Evolutionary conservation across 176 grass and related monocot genomes (phyloP).

Genomic region (Eremochloa ophiuroides): DNA sequence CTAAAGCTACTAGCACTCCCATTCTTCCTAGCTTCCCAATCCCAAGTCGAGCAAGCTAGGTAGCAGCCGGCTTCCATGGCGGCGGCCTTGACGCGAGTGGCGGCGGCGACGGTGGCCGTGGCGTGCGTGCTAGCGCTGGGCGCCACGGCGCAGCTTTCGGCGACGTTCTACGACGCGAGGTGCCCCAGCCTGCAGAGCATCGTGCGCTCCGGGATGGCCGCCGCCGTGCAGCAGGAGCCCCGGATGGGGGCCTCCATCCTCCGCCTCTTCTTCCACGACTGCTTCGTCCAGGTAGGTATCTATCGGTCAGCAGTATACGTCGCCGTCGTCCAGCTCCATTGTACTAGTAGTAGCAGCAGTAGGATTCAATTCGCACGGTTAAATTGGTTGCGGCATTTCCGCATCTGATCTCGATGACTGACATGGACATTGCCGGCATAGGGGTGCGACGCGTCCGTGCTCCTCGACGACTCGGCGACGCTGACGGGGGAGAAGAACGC

Average conservation of each 20-base stretch:
- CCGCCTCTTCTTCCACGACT: constrained; percentile 97
- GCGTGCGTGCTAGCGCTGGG: constrained; percentile 13
- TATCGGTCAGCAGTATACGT: too few species aligned
- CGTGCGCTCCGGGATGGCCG: constrained; percentile 53
- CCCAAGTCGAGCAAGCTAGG: too few species aligned
- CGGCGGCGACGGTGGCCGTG: background rate
- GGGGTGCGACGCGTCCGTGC: constrained; percentile 87
- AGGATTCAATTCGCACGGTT: background rate
- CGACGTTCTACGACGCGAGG: constrained; percentile 49
- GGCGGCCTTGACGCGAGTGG: background rate
- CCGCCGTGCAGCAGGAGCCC: constrained; percentile 39
- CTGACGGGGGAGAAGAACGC: constrained; percentile 83
- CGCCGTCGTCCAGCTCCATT: background rate
- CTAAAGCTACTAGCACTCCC: too few species aligned
- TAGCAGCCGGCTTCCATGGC: too few species aligned
- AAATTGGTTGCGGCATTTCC: background rate
- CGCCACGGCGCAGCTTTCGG: constrained; percentile 51
- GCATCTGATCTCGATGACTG: background rate
- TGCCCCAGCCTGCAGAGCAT: constrained; percentile 46
- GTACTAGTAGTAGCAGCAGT: background rate
- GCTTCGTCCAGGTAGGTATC: constrained; percentile 72
- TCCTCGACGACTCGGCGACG: constrained; percentile 66
- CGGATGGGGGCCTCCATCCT: constrained; percentile 80
- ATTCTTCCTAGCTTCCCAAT: too few species aligned
- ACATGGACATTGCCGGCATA: background rate